Conservation (phyloP, 768 basidiomycete species). For the Boletus bicolor region DNA sequence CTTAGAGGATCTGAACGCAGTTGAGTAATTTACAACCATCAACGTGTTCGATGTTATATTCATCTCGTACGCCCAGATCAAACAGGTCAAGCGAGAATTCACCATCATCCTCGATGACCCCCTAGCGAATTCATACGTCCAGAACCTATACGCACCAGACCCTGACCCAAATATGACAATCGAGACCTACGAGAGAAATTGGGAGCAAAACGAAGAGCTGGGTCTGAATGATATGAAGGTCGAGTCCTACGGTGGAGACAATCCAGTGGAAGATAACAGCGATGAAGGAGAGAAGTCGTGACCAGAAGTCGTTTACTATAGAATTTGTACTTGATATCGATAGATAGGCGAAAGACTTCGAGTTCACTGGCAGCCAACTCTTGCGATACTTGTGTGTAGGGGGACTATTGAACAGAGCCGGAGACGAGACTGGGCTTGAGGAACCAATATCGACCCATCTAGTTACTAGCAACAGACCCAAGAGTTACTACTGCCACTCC, state of each 20-base stretch:
- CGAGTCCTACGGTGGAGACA: constrained; percentile 38
- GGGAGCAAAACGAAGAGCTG: constrained; percentile 91
- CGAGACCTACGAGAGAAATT: constrained; percentile 79
- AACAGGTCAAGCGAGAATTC: constrained; percentile 74
- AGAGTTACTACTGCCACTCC: too few relatives aligned
- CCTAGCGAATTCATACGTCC: constrained; percentile 90
- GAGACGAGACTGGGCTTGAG: too few relatives aligned
- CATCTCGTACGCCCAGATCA: constrained; percentile 48
- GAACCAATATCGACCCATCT: too few relatives aligned
- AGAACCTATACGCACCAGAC: constrained; percentile 97
- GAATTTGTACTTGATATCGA: background rate
- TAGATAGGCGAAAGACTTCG: background rate
- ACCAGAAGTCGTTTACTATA: background rate
- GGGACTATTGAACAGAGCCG: too few relatives aligned
- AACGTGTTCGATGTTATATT: background rate
- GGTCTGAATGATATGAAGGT: constrained; percentile 90
- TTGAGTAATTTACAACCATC: constrained; percentile 31
- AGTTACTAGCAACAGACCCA: too few relatives aligned
- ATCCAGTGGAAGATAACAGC: background rate
- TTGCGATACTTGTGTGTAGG: background rate
- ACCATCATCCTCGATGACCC: constrained; percentile 96
- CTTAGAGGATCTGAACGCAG: constrained; percentile 71
- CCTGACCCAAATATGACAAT: constrained; percentile 91
- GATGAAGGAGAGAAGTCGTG: background rate
- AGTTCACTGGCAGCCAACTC: too few relatives aligned